Evolutionary conservation across 306 rosid species (phyloP).

Genomic region (Sicyos edulis): DNA sequence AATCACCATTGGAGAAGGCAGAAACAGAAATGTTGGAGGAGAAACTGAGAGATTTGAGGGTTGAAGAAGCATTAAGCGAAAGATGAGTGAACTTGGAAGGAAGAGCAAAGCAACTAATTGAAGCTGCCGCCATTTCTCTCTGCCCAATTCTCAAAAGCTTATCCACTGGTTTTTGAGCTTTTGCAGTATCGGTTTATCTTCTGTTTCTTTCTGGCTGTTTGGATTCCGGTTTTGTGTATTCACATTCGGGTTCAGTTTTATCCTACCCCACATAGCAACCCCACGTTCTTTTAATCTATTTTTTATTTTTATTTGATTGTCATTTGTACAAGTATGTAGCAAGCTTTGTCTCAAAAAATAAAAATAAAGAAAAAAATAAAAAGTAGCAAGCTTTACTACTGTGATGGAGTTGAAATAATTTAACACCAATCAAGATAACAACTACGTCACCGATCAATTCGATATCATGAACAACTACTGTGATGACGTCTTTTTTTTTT

Average conservation of each 20-base stretch:
- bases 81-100: slow-evolving; percentile 53
- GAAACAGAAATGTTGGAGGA: slow-evolving; percentile 43
- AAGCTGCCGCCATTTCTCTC: slow-evolving; percentile 23
- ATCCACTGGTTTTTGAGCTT: slow-evolving; percentile 11
- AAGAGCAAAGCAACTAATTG: slow-evolving; percentile 47
- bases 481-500: no score
- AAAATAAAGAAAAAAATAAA: no score
- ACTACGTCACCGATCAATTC: no score
- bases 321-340: no score
- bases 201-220: background rate
- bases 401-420: no score
- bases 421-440: no score
- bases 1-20: slow-evolving; percentile 47
- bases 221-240: background rate
- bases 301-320: no score
- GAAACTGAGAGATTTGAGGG: slow-evolving; percentile 49
- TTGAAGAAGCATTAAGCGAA: slow-evolving; percentile 35
- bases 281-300: no score
- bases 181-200: background rate
- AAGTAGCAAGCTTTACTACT: no score
- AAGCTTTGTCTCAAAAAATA: no score
- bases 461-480: no score
- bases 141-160: background rate
- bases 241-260: background rate
- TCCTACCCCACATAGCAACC: background rate